Conservation (phyloP, 441 rosid genomes). For the Pelargonium cotyledonis region DNA sequence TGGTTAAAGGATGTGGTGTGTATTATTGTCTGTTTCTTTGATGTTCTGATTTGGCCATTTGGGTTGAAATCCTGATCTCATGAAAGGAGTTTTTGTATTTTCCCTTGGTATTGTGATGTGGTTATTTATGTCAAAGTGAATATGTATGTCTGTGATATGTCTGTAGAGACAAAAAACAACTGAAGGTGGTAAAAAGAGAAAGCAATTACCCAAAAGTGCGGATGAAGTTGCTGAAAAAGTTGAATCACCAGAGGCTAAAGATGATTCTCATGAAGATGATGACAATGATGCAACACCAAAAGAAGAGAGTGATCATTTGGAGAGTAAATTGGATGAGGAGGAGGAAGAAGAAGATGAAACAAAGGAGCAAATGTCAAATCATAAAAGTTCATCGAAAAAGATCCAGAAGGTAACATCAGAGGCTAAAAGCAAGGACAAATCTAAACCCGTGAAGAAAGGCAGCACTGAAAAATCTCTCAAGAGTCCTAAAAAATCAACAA, state of each 20-base stretch:
- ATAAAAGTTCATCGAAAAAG: conserved; percentile 44
- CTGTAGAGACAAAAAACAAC: conserved; percentile 51
- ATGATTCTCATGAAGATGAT: conserved; percentile 44
- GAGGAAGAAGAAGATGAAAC: conserved; percentile 41
- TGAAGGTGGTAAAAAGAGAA: conserved; percentile 44
- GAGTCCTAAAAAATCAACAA: conserved; percentile 37
- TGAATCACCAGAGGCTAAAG: conserved; percentile 41
- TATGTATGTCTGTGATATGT: conserved; percentile 1
- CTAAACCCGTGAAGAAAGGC: conserved; percentile 36
- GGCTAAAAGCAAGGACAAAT: conserved; percentile 38
- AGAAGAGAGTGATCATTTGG: conserved; percentile 50
- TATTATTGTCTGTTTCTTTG: not conserved
- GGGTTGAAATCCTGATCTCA: not conserved
- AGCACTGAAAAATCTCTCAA: conserved; percentile 38
- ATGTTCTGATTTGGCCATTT: not conserved
- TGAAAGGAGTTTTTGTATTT: not conserved
- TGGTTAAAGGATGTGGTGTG: not conserved
- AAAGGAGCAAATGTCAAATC: conserved; percentile 32
- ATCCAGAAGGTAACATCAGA: conserved; percentile 38
- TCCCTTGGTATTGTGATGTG: not conserved
- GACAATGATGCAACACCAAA: conserved; percentile 35
- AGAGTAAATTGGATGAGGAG: conserved; percentile 35
- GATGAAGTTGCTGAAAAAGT: conserved; percentile 50
- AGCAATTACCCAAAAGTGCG: conserved; percentile 37
- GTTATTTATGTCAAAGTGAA: conserved; percentile 4